A percentile compares a stretch with the other conserved stretches of the same genome.
Conservation (phyloP, 2,329 filamentous ascomycete genomes). For the Didymella segeticola region DNA sequence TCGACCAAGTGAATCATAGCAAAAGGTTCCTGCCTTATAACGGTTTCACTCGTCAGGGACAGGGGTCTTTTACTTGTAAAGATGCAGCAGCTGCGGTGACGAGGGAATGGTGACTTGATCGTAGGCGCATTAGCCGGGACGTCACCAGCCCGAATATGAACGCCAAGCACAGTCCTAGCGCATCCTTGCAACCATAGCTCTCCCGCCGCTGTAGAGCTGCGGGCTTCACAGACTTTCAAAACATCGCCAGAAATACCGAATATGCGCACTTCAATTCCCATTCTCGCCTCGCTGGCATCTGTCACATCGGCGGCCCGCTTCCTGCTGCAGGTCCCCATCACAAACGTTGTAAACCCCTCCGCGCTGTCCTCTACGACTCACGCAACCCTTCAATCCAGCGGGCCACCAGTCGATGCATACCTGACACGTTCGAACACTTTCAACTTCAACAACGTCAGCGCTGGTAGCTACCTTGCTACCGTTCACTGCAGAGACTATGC, state of each 20-base stretch:
- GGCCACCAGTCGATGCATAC: constrained; percentile 62
- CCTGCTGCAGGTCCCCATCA: constrained; percentile 60
- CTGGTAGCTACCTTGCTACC: constrained; percentile 81
- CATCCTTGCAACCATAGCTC: constrained; percentile 15
- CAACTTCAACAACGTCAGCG: constrained; percentile 73
- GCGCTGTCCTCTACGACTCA: constrained; percentile 64
- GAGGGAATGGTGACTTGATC: not conserved
- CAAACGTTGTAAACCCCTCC: constrained; percentile 54
- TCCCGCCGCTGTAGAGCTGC: not conserved
- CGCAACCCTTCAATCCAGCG: constrained; percentile 68
- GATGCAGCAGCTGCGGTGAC: too few relatives aligned
- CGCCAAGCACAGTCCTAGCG: too few relatives aligned
- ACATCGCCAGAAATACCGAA: constrained; percentile 10
- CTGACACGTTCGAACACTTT: constrained; percentile 75
- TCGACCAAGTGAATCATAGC: too few relatives aligned
- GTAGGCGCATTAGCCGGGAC: too few relatives aligned
- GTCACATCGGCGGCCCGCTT: constrained; percentile 53
- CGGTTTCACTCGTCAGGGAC: too few relatives aligned
- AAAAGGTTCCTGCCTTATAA: too few relatives aligned
- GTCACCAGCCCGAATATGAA: too few relatives aligned
- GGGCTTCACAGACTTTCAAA: constrained; percentile 9
- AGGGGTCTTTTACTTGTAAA: too few relatives aligned
- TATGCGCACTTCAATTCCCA: constrained; percentile 46
- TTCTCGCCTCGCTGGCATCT: constrained; percentile 51
- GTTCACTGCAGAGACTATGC: constrained; percentile 76